Evolutionary conservation across 2,329 filamentous ascomycete species (phyloP).

Genomic region (Claviceps sp.): DNA sequence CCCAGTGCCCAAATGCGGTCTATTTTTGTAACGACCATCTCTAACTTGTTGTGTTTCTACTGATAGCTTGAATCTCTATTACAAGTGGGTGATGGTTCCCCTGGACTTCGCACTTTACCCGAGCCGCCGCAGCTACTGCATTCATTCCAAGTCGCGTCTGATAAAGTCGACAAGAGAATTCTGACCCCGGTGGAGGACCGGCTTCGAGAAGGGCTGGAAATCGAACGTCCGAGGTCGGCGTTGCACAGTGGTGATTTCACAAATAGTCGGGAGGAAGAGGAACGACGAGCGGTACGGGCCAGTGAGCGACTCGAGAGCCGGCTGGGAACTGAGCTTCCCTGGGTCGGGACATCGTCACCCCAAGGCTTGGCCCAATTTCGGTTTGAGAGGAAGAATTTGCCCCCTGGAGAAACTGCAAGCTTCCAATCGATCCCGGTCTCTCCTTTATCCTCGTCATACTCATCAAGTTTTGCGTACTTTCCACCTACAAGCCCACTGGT

Average conservation of each 20-base stretch:
- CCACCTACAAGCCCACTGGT: constrained; percentile 86
- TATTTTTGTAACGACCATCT: background rate
- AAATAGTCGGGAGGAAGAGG: constrained; percentile 16
- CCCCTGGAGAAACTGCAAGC: constrained; percentile 20
- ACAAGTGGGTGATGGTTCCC: constrained; percentile 12
- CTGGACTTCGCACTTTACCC: constrained; percentile 19
- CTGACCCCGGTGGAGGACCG: constrained; percentile 22
- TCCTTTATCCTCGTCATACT: constrained; percentile 57
- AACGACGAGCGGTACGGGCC: constrained; percentile 3
- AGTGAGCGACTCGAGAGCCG: background rate
- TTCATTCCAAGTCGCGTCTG: constrained; percentile 33
- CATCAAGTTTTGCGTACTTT: constrained; percentile 71
- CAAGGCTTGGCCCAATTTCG: constrained; percentile 34
- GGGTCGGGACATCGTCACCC: constrained; percentile 44
- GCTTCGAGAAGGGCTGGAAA: constrained; percentile 44
- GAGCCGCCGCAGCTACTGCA: constrained; percentile 29
- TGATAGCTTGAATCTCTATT: constrained; percentile 26
- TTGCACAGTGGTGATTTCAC: constrained; percentile 57
- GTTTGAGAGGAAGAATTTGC: constrained; percentile 22
- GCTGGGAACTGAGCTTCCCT: constrained; percentile 16
- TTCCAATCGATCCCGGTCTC: constrained; percentile 35
- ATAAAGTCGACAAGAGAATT: constrained; percentile 20
- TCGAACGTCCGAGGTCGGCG: constrained; percentile 71
- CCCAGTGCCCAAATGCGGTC: background rate
- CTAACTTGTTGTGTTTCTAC: background rate